phyloP scores from a whole-genome alignment of 306 rosid species.

The Cicer pinnatifidum region DNA sequence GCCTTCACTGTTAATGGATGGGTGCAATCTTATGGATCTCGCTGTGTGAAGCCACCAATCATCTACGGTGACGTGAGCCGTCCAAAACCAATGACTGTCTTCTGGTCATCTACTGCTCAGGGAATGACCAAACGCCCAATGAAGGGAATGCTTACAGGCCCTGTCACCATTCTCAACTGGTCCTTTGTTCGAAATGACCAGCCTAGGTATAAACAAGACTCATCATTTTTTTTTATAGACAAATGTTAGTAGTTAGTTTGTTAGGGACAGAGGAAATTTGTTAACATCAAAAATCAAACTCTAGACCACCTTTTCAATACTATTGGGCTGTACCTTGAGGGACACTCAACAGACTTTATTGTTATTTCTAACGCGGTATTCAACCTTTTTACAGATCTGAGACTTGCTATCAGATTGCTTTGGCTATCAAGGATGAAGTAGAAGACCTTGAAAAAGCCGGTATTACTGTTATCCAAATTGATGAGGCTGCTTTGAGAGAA shows the following conservation, averaged over 20 bases:
- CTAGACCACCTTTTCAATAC: too few species aligned
- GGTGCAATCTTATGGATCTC: slow-evolving; percentile 95
- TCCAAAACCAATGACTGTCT: slow-evolving; percentile 85
- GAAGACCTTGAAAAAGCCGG: slow-evolving; percentile 89
- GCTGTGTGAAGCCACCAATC: slow-evolving; percentile 95
- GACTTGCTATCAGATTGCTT: slow-evolving; percentile 86
- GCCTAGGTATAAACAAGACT: slow-evolving; percentile 57
- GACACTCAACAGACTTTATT: neutral
- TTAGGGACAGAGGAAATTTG: too few species aligned
- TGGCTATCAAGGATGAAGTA: slow-evolving; percentile 90
- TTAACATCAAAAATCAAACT: too few species aligned
- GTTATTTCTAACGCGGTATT: slow-evolving; percentile 17
- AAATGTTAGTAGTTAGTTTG: too few species aligned
- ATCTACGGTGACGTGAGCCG: slow-evolving; percentile 93
- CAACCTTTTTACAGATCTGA: slow-evolving; percentile 54
- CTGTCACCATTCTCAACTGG: slow-evolving; percentile 95
- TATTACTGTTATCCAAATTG: slow-evolving; percentile 76
- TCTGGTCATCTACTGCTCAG: slow-evolving; percentile 88
- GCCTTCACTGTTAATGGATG: slow-evolving; percentile 86
- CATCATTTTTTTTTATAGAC: too few species aligned
- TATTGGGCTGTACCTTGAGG: too few species aligned
- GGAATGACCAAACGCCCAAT: slow-evolving; percentile 82
- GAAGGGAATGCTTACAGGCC: slow-evolving; percentile 98
- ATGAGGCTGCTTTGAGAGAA: slow-evolving; percentile 93
- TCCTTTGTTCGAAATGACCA: slow-evolving; percentile 87